A percentile compares a stretch with the other conserved stretches of the same genome.
These are phyloP conservation scores for Umbellularia californica DNA, from an alignment of 164 flowering plant species.

Conservation along the genomic window DNA sequence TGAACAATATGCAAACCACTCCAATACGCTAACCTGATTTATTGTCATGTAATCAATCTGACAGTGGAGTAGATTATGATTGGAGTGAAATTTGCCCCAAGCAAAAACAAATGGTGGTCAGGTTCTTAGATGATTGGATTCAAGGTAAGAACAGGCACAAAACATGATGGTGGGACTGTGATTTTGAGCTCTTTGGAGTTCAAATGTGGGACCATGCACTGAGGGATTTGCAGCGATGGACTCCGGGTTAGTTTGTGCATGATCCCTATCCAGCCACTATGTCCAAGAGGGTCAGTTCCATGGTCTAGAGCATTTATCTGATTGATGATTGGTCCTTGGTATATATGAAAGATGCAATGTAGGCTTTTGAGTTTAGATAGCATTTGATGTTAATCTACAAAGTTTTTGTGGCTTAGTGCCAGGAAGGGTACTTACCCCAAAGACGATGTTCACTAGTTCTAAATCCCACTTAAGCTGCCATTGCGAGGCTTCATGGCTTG, in stretches of 20 bases:
- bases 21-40: no score
- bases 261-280: background rate
- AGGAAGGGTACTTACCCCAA: constrained; percentile 18
- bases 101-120: no score
- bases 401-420: no score
- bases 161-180: no score
- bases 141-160: no score
- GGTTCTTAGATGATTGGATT: no score
- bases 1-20: no score
- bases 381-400: no score
- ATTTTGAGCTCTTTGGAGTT: background rate
- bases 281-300: background rate
- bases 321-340: background rate
- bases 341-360: background rate
- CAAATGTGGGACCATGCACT: no score
- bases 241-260: background rate
- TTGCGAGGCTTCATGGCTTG: constrained; percentile 16
- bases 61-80: no score
- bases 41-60: no score
- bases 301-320: background rate
- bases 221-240: background rate
- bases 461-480: constrained; percentile 24
- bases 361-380: background rate
- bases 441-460: constrained; percentile 20
- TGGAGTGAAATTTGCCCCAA: no score